Percentiles rank a stretch among this genome's conserved stretches.
These are phyloP conservation scores for Ajuga reptans DNA, from an alignment of 305 asterid genomes.

Conservation along the genomic window DNA sequence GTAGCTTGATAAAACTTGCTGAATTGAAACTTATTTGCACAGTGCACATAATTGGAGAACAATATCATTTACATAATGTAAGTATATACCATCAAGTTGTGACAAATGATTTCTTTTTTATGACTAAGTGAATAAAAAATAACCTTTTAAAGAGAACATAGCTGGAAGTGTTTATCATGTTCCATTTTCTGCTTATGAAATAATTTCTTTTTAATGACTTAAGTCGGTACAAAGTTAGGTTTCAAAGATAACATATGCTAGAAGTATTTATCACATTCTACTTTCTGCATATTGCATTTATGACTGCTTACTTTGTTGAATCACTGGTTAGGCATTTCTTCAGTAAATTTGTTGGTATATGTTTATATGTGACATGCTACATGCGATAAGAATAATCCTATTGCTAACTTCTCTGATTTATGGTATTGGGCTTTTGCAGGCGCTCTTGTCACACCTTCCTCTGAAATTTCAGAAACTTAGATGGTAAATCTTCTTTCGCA, in stretches of 20 bases:
- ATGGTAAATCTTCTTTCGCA: conserved; percentile 43
- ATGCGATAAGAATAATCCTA: neutral
- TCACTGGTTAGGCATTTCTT: neutral
- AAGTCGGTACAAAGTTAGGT: neutral
- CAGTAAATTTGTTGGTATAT: neutral
- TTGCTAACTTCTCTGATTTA: conserved; percentile 19
- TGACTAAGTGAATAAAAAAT: neutral
- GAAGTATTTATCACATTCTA: neutral
- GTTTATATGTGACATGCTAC: neutral
- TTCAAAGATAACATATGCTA: neutral
- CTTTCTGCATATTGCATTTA: neutral
- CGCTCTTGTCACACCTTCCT: conserved; percentile 65
- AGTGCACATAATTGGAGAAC: neutral
- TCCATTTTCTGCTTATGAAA: neutral
- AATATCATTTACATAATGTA: neutral
- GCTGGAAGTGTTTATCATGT: neutral
- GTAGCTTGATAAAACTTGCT: neutral
- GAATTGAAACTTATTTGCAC: neutral
- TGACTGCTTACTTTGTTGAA: neutral
- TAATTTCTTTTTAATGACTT: neutral
- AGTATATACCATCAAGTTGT: neutral
- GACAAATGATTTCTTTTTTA: conserved; percentile 4
- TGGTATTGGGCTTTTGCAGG: conserved; percentile 53
- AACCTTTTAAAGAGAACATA: neutral
- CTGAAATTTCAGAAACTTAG: conserved; percentile 71